Base-by-base conservation (phyloP, 768 basidiomycete species). In the Tubosaeta brunneosetosa region DNA sequence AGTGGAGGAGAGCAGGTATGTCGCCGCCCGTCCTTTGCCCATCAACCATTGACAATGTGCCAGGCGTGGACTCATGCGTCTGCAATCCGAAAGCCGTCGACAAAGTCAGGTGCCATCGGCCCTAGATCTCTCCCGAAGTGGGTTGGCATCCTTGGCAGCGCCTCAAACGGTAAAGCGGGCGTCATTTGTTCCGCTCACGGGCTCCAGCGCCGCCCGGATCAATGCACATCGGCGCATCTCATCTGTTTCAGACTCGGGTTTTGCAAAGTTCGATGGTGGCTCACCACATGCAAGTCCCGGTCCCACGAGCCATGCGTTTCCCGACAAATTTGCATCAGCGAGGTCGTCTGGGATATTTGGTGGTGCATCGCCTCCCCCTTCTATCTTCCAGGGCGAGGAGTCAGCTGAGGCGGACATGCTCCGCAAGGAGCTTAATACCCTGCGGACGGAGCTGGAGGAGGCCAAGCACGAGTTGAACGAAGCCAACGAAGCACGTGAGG, bases 1-100 rank as follows among this genome's bases (percentile, higher is more conserved):
- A 66, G 88, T 92, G 3, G 90, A 92, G 61, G 90, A 92, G 68
- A 90, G 88, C 76, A 79, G 90, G 89, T 88, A 60, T 19, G 79
- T 58, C 63, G 14, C 34, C 45, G 19, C 31, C 19, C 40, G 27
- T 36, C 1, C 8, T 11, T n/a, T 27, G 22, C 33, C 3, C 19
- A 45, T 34, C 42, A 55, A 11, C 52, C 51, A 26, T 45, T 49
- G 52, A 59, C 44, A 31, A 33, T 34, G 38, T 13, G 40, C 32
- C 63, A 90, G 90, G 60, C 86, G 90, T 42, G 91, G 88, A 25
- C 75, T 93, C 47, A 93, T 93, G 91, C 81, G 88, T 16, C 76
- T 93, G 9, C 91, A 93, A 65, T 82, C 83, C 9, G 89, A 93
- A 67, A 86, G 74, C 60, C 75, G 84, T 50, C 76, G 88, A 27